Evolutionary conservation across 371 early-diverging fungal species (phyloP).

Genomic region (Zancudomyces culisetae): DNA sequence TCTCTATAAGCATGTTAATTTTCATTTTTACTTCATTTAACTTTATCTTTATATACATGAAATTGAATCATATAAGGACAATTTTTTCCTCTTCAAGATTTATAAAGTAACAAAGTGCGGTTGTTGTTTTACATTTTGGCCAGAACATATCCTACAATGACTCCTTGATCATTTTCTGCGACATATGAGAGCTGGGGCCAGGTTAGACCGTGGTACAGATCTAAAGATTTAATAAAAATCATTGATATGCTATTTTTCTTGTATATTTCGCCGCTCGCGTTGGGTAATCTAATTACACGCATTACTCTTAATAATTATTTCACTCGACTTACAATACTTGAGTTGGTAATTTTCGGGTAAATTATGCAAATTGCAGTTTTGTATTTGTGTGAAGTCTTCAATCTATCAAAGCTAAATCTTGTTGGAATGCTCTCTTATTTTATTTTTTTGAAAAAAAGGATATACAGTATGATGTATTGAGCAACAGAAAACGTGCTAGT

Average conservation of each 20-base stretch:
- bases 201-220: constrained; percentile 80
- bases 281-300: neutral
- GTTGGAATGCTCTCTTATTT: too few species aligned
- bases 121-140: constrained; percentile 97
- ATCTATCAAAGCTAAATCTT: too few species aligned
- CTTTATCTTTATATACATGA: too few species aligned
- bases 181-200: constrained; percentile 96
- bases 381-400: constrained; percentile 34
- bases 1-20: neutral
- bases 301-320: neutral
- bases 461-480: too few species aligned
- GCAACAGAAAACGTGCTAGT: too few species aligned
- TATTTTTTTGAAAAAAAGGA: too few species aligned
- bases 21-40: neutral
- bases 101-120: too few species aligned
- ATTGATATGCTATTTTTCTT: neutral
- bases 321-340: constrained; percentile 83
- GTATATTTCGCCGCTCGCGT: neutral
- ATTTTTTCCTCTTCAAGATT: too few species aligned
- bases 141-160: constrained; percentile 89
- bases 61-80: too few species aligned
- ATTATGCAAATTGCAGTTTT: constrained; percentile 88
- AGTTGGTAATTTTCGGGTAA: constrained; percentile 97
- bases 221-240: constrained; percentile 11
- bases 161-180: constrained; percentile 77